A percentile compares a stretch with the other conserved stretches of the same genome.
These are phyloP conservation scores for Aureobasidium lini DNA, from an alignment of 2,329 filamentous ascomycete species.

Conservation along the genomic window DNA sequence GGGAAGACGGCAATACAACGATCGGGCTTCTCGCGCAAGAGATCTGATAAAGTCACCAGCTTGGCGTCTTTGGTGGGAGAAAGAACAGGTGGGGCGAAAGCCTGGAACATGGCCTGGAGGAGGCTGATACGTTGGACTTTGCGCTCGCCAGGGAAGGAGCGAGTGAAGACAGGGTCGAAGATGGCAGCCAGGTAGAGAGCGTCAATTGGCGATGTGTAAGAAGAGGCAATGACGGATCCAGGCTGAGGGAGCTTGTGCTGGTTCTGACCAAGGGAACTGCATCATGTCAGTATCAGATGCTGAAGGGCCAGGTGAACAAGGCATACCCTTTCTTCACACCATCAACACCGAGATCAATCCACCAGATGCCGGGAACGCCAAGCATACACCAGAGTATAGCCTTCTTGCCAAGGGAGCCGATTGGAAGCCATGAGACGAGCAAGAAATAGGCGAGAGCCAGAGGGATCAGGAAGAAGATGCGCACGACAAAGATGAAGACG, in stretches of 20 bases:
- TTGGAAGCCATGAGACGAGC: constrained; percentile 65
- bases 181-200: constrained; percentile 89
- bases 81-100: constrained; percentile 48
- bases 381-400: constrained; percentile 81
- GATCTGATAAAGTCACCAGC: constrained; percentile 30
- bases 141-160: constrained; percentile 65
- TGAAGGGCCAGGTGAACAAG: background rate
- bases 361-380: constrained; percentile 88
- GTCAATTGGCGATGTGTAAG: constrained; percentile 88
- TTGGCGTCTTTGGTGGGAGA: constrained; percentile 26
- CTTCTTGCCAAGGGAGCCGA: constrained; percentile 65
- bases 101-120: constrained; percentile 63
- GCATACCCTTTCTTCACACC: constrained; percentile 81
- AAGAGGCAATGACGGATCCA: constrained; percentile 77
- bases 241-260: constrained; percentile 68
- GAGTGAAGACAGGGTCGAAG: constrained; percentile 91
- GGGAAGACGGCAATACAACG: constrained; percentile 82
- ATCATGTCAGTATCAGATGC: constrained; percentile 12
- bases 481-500: constrained; percentile 66
- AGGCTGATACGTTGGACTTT: constrained; percentile 72
- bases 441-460: constrained; percentile 67
- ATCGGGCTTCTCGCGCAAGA: constrained; percentile 61
- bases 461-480: constrained; percentile 68
- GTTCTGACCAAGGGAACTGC: constrained; percentile 62
- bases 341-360: constrained; percentile 97